These are phyloP conservation scores for Penicillium crustosum DNA, from an alignment of 2,329 filamentous ascomycete genomes.

Conservation along the genomic window DNA sequence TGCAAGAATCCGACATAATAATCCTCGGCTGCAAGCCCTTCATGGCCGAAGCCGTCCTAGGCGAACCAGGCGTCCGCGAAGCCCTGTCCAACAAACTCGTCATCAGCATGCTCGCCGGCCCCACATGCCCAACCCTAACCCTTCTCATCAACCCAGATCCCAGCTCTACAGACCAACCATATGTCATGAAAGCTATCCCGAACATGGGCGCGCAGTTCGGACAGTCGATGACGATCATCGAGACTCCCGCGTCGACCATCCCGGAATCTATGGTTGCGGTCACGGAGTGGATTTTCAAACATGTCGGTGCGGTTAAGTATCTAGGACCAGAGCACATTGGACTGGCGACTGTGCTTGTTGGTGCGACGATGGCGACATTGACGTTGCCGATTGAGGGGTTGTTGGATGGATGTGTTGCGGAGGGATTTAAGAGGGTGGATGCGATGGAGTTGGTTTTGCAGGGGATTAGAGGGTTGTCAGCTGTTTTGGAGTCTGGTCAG, in stretches of 20 bases:
- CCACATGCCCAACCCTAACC: slow-evolving; percentile 32
- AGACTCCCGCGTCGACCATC: slow-evolving; percentile 45
- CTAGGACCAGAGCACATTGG: slow-evolving; percentile 56
- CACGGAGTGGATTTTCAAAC: slow-evolving; percentile 53
- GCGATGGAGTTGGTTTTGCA: slow-evolving; percentile 63
- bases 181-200: slow-evolving; percentile 46
- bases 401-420: slow-evolving; percentile 61
- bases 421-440: slow-evolving; percentile 60
- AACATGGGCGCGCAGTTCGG: slow-evolving; percentile 49
- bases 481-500: slow-evolving; percentile 57
- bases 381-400: slow-evolving; percentile 61
- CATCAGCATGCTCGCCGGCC: slow-evolving; percentile 53
- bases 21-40: slow-evolving; percentile 51
- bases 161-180: slow-evolving; percentile 11
- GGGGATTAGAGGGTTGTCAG: slow-evolving; percentile 59
- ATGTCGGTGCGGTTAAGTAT: slow-evolving; percentile 49
- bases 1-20: slow-evolving; percentile 41
- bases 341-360: slow-evolving; percentile 58
- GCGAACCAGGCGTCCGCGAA: slow-evolving; percentile 36
- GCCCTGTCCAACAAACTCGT: slow-evolving; percentile 48
- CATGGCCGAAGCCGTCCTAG: slow-evolving; percentile 43
- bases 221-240: slow-evolving; percentile 52
- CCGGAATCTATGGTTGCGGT: slow-evolving; percentile 36
- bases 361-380: slow-evolving; percentile 60
- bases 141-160: slow-evolving; percentile 15